Evolutionary conservation across 345 rosid genomes (phyloP).

Genomic region (Gynandropsis gynandra): DNA sequence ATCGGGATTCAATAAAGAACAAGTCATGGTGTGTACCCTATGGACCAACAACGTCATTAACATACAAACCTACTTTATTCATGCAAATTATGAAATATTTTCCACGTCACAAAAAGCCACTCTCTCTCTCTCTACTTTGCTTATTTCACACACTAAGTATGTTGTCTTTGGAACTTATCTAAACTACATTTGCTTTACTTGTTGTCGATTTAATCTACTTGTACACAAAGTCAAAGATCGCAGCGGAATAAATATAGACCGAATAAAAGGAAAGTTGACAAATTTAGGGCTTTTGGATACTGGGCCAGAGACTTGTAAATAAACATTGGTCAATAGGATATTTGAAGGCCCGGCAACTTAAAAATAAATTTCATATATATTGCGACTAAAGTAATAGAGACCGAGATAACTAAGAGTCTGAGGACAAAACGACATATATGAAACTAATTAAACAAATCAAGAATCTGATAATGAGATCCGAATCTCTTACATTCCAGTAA

Average conservation of each 20-base stretch:
- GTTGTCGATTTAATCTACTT: too few species aligned
- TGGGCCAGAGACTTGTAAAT: too few species aligned
- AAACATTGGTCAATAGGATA: too few species aligned
- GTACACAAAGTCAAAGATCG: constrained; percentile 23
- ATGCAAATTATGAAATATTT: constrained; percentile 18
- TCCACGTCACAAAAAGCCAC: constrained; percentile 29
- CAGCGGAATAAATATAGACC: constrained; percentile 13
- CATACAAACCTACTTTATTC: constrained; percentile 27
- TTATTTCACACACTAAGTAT: constrained; percentile 53
- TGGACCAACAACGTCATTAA: constrained; percentile 22
- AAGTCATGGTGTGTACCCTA: constrained; percentile 15
- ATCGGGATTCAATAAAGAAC: not conserved
- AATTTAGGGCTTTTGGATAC: too few species aligned
- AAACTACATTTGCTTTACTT: too few species aligned
- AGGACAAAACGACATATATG: too few species aligned
- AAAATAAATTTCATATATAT: too few species aligned
- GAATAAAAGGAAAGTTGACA: constrained; percentile 10
- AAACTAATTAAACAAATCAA: too few species aligned
- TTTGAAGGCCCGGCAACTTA: too few species aligned
- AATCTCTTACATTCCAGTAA: not conserved
- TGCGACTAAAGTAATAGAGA: too few species aligned
- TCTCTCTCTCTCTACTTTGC: constrained; percentile 44
- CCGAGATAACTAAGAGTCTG: too few species aligned
- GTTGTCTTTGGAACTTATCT: constrained; percentile 24
- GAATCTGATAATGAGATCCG: too few species aligned